Evolutionary conservation across 495 filamentous ascomycete genomes (phyloP).

Genomic region (Penicillium herquei): DNA sequence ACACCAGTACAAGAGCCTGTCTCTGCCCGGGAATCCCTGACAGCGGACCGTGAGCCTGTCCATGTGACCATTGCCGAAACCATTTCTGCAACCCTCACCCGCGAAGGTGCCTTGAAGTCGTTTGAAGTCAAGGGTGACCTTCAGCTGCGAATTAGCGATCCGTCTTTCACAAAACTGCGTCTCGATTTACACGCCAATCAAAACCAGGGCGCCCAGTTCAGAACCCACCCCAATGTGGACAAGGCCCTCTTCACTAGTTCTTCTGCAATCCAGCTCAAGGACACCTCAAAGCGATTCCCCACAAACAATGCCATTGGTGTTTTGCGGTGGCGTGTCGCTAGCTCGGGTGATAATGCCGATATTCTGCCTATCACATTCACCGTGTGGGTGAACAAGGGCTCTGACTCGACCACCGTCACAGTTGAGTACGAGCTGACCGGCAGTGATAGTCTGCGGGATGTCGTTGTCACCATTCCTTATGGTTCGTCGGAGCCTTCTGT

Average conservation of each 20-base stretch:
- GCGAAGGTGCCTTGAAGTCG: slow-evolving; percentile 79
- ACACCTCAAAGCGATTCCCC: slow-evolving; percentile 81
- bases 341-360: slow-evolving; percentile 69
- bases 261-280: slow-evolving; percentile 81
- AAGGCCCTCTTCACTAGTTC: slow-evolving; percentile 73
- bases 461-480: slow-evolving; percentile 83
- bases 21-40: slow-evolving; percentile 60
- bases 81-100: slow-evolving; percentile 80
- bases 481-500: slow-evolving; percentile 76
- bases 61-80: slow-evolving; percentile 83
- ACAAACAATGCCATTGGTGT: slow-evolving; percentile 87
- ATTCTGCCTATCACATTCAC: slow-evolving; percentile 86
- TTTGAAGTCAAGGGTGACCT: slow-evolving; percentile 90
- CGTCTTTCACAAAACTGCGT: slow-evolving; percentile 82
- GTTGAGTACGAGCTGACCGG: slow-evolving; percentile 92
- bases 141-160: slow-evolving; percentile 82
- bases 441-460: slow-evolving; percentile 72
- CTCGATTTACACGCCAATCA: slow-evolving; percentile 72
- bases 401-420: slow-evolving; percentile 78
- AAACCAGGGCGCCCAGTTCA: slow-evolving; percentile 79
- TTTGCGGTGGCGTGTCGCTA: slow-evolving; percentile 79
- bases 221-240: slow-evolving; percentile 94
- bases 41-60: slow-evolving; percentile 73
- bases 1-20: slow-evolving; percentile 54
- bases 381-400: slow-evolving; percentile 89